A percentile compares a stretch with the other conserved stretches of the same genome.
phyloP scores from a whole-genome alignment of 2,329 filamentous ascomycete genomes.

The Mycosphaerella sp. region DNA sequence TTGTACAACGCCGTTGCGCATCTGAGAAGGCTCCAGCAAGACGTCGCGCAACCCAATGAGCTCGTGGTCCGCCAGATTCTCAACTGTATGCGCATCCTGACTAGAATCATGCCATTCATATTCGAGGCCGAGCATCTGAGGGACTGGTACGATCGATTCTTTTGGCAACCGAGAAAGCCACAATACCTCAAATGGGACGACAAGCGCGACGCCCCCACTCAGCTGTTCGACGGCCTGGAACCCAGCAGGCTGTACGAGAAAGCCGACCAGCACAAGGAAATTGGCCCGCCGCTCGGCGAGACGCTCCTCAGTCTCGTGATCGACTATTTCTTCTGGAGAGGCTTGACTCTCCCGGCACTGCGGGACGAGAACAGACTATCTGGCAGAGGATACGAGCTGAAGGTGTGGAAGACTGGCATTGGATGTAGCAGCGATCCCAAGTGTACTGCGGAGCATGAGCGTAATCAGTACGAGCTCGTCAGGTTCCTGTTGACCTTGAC shows the following conservation, averaged over 20 bases:
- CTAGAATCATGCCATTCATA: constrained; percentile 79
- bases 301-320: constrained; percentile 85
- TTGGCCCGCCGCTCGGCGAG: constrained; percentile 80
- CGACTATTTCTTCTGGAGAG: constrained; percentile 85
- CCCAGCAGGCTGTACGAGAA: constrained; percentile 49
- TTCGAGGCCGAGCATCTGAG: constrained; percentile 82
- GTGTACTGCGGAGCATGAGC: constrained; percentile 87
- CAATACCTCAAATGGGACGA: constrained; percentile 25
- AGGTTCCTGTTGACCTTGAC: constrained; percentile 77
- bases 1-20: constrained; percentile 29
- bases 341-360: constrained; percentile 67
- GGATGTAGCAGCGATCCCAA: constrained; percentile 85
- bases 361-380: constrained; percentile 23
- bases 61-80: constrained; percentile 82
- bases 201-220: constrained; percentile 20
- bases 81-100: constrained; percentile 90
- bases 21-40: constrained; percentile 21
- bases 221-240: constrained; percentile 35
- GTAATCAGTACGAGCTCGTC: constrained; percentile 83
- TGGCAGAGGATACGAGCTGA: constrained; percentile 63
- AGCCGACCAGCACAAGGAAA: constrained; percentile 47
- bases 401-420: constrained; percentile 97
- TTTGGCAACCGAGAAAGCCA: constrained; percentile 55
- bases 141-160: constrained; percentile 86
- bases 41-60: constrained; percentile 34